Evolutionary conservation across 495 filamentous ascomycete genomes (phyloP).

Genomic region (Lepraria neglecta): DNA sequence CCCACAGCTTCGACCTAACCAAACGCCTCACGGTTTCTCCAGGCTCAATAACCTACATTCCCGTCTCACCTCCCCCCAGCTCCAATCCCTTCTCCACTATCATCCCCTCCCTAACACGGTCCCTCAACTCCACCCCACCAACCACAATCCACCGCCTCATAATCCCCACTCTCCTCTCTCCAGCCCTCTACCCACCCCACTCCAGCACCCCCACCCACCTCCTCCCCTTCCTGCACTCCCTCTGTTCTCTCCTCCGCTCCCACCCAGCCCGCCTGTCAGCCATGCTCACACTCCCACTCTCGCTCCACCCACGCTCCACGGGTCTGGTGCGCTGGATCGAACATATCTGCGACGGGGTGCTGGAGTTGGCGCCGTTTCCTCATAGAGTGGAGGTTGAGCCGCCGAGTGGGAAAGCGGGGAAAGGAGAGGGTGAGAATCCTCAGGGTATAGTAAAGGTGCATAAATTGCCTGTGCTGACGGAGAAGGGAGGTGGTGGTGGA

Average conservation of each 20-base stretch:
- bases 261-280: conserved; percentile 61
- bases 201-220: conserved; percentile 62
- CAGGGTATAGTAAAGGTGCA: conserved; percentile 83
- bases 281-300: conserved; percentile 71
- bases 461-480: conserved; percentile 74
- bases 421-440: conserved; percentile 56
- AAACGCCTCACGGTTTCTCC: conserved; percentile 65
- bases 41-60: conserved; percentile 52
- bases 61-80: conserved; percentile 37
- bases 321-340: conserved; percentile 87
- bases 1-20: conserved; percentile 83
- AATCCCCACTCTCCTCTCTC: conserved; percentile 76
- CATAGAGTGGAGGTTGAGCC: conserved; percentile 54
- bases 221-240: conserved; percentile 74
- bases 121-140: conserved; percentile 52
- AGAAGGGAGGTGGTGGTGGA: conserved; percentile 78
- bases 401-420: conserved; percentile 41
- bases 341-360: conserved; percentile 72
- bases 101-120: conserved; percentile 51
- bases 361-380: conserved; percentile 83
- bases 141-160: conserved; percentile 71
- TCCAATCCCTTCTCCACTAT: conserved; percentile 54
- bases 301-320: conserved; percentile 69
- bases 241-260: conserved; percentile 66
- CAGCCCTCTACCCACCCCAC: conserved; percentile 66